Conservation (phyloP, 306 rosid genomes). For the Sesbania bispinosa region DNA sequence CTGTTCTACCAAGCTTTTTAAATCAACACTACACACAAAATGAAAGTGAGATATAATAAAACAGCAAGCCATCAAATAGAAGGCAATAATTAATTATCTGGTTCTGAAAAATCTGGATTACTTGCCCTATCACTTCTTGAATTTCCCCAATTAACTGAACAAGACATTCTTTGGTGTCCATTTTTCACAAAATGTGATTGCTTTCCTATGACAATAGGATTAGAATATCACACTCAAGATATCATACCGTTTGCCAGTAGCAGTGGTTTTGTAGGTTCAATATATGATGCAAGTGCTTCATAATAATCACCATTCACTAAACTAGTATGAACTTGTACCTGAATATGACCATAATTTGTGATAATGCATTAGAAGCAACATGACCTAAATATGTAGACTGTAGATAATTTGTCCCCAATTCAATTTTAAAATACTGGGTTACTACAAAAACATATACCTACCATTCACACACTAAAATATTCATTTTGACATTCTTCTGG, state of each 20-base stretch:
- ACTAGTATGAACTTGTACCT: neutral
- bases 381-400: neutral
- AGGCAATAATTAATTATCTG: neutral
- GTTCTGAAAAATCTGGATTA: neutral
- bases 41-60: conserved; percentile 7
- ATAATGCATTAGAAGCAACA: neutral
- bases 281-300: neutral
- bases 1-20: conserved; percentile 86
- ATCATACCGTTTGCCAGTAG: neutral
- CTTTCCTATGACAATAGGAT: neutral
- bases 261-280: neutral
- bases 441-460: neutral
- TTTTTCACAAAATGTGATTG: neutral
- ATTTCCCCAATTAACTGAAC: neutral
- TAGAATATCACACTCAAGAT: neutral
- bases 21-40: conserved; percentile 74
- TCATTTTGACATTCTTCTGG: neutral
- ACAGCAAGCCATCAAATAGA: conserved; percentile 14
- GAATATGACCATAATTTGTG: neutral
- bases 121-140: neutral
- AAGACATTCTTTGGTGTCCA: neutral
- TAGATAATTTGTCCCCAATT: neutral
- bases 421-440: too few relatives aligned
- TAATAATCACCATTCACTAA: neutral
- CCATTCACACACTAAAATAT: neutral